Base-by-base conservation (phyloP, 2,329 filamentous ascomycete genomes). In the Aspergillus unguis region DNA sequence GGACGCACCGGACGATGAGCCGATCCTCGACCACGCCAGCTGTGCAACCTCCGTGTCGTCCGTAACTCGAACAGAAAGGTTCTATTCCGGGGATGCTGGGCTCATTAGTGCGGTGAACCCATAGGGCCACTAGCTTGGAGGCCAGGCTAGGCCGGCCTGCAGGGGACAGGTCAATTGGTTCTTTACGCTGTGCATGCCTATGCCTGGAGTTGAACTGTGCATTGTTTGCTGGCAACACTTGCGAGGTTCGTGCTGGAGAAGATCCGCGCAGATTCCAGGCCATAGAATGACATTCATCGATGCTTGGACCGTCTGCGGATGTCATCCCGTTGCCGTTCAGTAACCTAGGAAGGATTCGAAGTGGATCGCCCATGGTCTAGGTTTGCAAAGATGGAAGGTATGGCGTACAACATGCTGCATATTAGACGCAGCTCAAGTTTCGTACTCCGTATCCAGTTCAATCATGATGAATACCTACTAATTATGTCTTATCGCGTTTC, bases 321-420 rank as follows among this genome's bases (percentile, higher is more conserved):
- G 17, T 17, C 17, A 17, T 17, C 17, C 17, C 17, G 17, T 17
- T 17, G 17, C 17, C 17, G 17, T 17, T 17, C 17, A 17, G 17
- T 17, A 17, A 17, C 17, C 17, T 17, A 17, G 17, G 17, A 17
- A 17, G 17, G 17, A 17, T 17, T 17, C 17, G 17, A 17, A 17
- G 26, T 36, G 37, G 46, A 32, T 17, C 46, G 32, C 10, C 25
- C 41, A 25, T 17, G 26, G 11, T 17, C 29, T 31, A 17, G 10
- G 29, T 10, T 26, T 29, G 47, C 25, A 31, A 38, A 49, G 25
- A 49, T 37, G 32, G 47, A 49, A 49, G 37, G 47, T 49, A 11
- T 35, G 29, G 47, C 47, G 47, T 36, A 8, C 11, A 31, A 5
- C 11, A 28, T 23, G 9, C 40, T 11, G 40, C 40, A 27, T 11